Percentiles rank a stretch among this genome's conserved stretches.
These are phyloP conservation scores for Mallotus repandus DNA, from an alignment of 441 rosid species.

Conservation along the genomic window DNA sequence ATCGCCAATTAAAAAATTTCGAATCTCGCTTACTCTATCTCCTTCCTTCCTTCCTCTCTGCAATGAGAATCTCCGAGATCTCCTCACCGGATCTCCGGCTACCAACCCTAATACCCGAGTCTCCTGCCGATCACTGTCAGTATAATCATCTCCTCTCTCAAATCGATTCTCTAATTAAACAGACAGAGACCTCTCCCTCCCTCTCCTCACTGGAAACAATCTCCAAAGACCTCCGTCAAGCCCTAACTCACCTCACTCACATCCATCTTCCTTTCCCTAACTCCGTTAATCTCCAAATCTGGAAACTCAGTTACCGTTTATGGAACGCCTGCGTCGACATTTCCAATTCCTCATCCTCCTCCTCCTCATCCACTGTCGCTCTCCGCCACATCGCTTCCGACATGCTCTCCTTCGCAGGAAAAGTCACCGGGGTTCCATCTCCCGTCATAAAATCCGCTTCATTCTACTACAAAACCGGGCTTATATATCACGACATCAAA, in stretches of 20 bases:
- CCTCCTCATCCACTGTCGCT: slow-evolving; percentile 23
- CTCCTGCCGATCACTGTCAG: slow-evolving; percentile 25
- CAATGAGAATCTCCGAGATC: slow-evolving; percentile 85
- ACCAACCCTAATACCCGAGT: slow-evolving; percentile 24
- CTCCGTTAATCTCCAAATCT: slow-evolving; percentile 65
- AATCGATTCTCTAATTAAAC: slow-evolving; percentile 62
- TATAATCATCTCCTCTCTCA: slow-evolving; percentile 48
- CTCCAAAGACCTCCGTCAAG: slow-evolving; percentile 51
- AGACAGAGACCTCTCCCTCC: slow-evolving; percentile 42
- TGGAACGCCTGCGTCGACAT: slow-evolving; percentile 96
- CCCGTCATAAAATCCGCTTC: slow-evolving; percentile 66
- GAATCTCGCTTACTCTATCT: background rate
- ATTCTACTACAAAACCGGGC: slow-evolving; percentile 77
- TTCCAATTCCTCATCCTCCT: slow-evolving; percentile 52
- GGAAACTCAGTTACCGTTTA: slow-evolving; percentile 92
- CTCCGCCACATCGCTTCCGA: slow-evolving; percentile 87
- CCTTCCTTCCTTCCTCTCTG: background rate
- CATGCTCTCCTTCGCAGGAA: slow-evolving; percentile 65
- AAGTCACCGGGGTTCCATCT: slow-evolving; percentile 74
- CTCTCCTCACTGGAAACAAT: slow-evolving; percentile 21
- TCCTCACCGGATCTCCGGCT: slow-evolving; percentile 60
- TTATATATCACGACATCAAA: slow-evolving; percentile 59
- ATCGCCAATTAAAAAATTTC: slow-evolving; percentile 10
- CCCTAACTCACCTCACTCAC: slow-evolving; percentile 55
- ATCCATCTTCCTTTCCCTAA: slow-evolving; percentile 58